A percentile compares a stretch with the other conserved stretches of the same genome.
These are phyloP conservation scores for Malus sieversii DNA, from an alignment of 306 rosid genomes.

Conservation along the genomic window DNA sequence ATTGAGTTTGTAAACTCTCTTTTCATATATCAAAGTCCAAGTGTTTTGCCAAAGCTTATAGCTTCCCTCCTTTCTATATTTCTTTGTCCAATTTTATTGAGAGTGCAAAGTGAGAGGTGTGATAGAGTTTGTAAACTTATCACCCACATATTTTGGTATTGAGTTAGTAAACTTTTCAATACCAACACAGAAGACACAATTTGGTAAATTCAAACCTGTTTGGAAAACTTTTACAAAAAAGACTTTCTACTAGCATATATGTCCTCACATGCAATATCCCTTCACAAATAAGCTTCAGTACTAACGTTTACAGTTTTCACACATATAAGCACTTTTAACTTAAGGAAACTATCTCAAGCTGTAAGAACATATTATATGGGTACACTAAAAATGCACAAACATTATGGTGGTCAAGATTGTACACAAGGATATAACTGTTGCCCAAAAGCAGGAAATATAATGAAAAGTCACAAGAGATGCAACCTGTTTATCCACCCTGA, in stretches of 20 bases:
- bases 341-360: slow-evolving; percentile 3
- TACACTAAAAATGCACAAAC: background rate
- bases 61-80: too few relatives aligned
- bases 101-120: too few relatives aligned
- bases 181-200: background rate
- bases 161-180: too few relatives aligned
- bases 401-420: background rate
- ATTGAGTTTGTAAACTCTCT: too few relatives aligned
- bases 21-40: too few relatives aligned
- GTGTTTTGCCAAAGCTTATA: too few relatives aligned
- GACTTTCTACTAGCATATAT: background rate
- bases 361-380: slow-evolving; percentile 3
- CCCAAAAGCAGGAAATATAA: background rate
- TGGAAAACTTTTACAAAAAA: background rate
- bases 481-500: slow-evolving; percentile 97
- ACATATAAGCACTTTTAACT: slow-evolving; percentile 3
- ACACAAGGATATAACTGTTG: background rate
- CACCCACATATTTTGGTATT: too few relatives aligned
- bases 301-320: background rate
- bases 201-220: background rate
- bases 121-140: too few relatives aligned
- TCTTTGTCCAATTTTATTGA: too few relatives aligned
- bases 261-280: background rate
- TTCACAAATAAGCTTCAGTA: slow-evolving; percentile 15
- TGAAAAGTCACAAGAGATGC: slow-evolving; percentile 4